Evolutionary conservation across 352 stramenopile species (phyloP), one percentile per base, ranked within the genome.

Genomic region (Pythium graminicola): DNA sequence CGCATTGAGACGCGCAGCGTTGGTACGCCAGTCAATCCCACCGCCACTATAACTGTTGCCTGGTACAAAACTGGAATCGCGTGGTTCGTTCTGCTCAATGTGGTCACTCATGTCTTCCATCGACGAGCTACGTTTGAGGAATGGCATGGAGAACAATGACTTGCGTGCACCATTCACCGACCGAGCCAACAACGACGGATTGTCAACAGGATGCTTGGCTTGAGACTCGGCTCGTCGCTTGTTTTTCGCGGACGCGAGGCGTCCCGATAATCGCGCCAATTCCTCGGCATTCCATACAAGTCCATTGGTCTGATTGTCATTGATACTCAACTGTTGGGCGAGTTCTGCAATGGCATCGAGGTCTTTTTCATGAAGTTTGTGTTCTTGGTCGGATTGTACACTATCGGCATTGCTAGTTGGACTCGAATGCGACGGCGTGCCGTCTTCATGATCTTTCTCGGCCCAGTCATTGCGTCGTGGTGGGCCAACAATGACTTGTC

Each of bases 401-500:
- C 57, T 59, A 40, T 52, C 45, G 40, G 54, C 44, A 10, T 55
- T 60, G 35, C 31, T 42, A 26, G 50, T 46, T 9, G 49, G 49
- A 20, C 43, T 58, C n/a, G 20, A 43, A 5, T 50, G 16, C 11
- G 33, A 7, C 28, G 19, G 19, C 28, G 36, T 16, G n/a, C 20
- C 27, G 6, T 57, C 27, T 4, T 38, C 31, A 26, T 20, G 28
- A n/a, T 58, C 56, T 6, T 51, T 29, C 23, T 62, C 58, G 20
- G 67, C 57, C 31, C 69, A 70, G 22, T 72, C 59, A 28, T 72
- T 57, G 9, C 60, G 29, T 2, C 50, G 47, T 32, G 57, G 57
- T 61, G 49, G 48, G 32, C 58, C 46, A 2, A 65, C 48, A 17
- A 76, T 60, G 24, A 81, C 69, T n/a, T 64, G 63, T 54, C 71